Conservation (phyloP, 768 basidiomycete genomes). For the Saitozyma podzolica region DNA sequence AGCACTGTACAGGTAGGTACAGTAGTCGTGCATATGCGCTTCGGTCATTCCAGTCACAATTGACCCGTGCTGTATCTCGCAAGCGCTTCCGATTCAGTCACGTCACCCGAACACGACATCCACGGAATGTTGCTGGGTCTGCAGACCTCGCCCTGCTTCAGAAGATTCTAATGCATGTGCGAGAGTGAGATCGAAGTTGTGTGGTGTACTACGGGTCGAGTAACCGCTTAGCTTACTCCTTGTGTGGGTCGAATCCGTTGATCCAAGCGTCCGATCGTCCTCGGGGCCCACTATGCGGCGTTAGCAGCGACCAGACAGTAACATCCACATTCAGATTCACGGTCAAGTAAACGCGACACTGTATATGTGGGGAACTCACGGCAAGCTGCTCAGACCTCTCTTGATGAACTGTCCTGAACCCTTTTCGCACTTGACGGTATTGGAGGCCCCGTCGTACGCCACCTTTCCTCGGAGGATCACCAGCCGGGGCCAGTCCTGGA, state of each 20-base stretch:
- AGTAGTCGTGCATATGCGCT: too few relatives aligned
- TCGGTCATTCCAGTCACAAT: too few relatives aligned
- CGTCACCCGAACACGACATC: too few relatives aligned
- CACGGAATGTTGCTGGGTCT: too few relatives aligned
- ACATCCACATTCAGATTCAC: neutral
- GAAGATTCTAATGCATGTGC: too few relatives aligned
- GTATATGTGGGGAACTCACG: slow-evolving; percentile 18
- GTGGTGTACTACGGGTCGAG: too few relatives aligned
- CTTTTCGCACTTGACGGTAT: slow-evolving; percentile 15
- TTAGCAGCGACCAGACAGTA: neutral
- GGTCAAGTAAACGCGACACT: neutral
- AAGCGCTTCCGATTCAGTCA: too few relatives aligned
- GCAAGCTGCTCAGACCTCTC: slow-evolving; percentile 24
- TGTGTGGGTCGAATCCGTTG: slow-evolving; percentile 31
- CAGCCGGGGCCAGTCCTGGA: slow-evolving; percentile 52
- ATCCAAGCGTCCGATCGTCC: slow-evolving; percentile 27
- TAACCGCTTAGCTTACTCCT: neutral
- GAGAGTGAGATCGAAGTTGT: too few relatives aligned
- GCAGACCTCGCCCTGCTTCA: too few relatives aligned
- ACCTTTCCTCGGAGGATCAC: slow-evolving; percentile 27
- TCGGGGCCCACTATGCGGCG: slow-evolving; percentile 21
- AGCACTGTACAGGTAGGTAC: too few relatives aligned
- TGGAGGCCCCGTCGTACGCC: slow-evolving; percentile 26
- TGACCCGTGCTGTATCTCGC: too few relatives aligned
- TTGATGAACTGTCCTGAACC: slow-evolving; percentile 32